Base-by-base conservation (phyloP, 305 asterid species). In the Coffea humblotiana region DNA sequence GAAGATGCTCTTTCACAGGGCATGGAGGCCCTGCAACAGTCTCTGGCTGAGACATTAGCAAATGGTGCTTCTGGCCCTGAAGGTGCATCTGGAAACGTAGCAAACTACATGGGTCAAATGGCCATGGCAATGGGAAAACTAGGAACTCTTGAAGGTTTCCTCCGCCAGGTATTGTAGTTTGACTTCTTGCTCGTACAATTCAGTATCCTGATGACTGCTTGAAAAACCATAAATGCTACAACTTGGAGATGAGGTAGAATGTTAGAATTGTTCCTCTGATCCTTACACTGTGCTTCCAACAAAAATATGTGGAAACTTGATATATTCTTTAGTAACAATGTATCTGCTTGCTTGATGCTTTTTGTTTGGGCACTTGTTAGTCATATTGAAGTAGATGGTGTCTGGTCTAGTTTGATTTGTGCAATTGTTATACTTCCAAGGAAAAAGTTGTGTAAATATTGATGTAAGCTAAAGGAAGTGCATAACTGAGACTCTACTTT, bases 101-200 rank as follows among this genome's bases (percentile, higher is more conserved):
- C 97, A 23, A 93, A 88, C 74, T 93, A 93, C 71, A 93, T 93
- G 97, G 98, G 98, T 65, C 98, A 93, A 83, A 93, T 93, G 97
- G 99, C 99, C 6, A 93, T 95, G 97, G 98, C 99, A 43, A 93
- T 95, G 98, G 99, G 98, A 21, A 95, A 95, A 79, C 84, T 95
- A 77, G 97, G 96, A 25, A 92, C 96, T 29, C 97, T 95, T 7
- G 98, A 95, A 82, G 95, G 97, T 51, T 95, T 95, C 76, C 89
- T 95, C 2, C 90, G 89, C 60, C 98, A 95, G 99, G 99, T 92
- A 79, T 54, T 75, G 32, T 66, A n/a, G 23, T 51, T 77, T 40
- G n/a, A 58, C 58, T 68, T 47, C 18, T 25, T 77, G 18, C 74
- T 70, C 3, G 6, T 27, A 18, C 43, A 19, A 35, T 40, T 49